Base-by-base conservation (phyloP, 192 early-diverging fungal species). In the Entomortierella beljakovae region DNA sequence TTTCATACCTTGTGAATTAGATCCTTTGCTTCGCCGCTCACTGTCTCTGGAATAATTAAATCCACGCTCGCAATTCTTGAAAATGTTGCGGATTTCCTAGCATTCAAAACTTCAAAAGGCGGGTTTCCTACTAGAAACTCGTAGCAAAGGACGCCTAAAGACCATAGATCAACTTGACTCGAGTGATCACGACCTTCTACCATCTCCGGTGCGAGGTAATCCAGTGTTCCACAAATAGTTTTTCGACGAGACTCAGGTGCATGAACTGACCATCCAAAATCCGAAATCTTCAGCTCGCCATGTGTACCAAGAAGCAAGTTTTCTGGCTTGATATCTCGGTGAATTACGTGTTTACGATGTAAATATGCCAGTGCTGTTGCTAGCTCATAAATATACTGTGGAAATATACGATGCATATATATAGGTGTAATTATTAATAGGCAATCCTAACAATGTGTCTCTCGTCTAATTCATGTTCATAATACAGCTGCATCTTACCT, bases 251-350 rank as follows among this genome's bases (percentile, higher is more conserved):
- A 83, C 56, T 89, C 87, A 18, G 90, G 92, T 32, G 94, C 89
- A 69, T 96, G 93, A 13, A 99, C 96, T 1, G 93, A 94, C 97
- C 97, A 99, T 1, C 97, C 97, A 88, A 99, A 99, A 84, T 99
- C 97, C 16, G 90, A 94, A 76, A 99, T 96, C 66, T 98, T 98
- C 43, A 99, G 84, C 64, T 97, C 93, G 31, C 94, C 96, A 29
- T 93, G 85, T 20, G 89, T 65, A n/a, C 92, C 94, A 25, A 99
- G 76, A 61, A 99, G 79, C 61, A 99, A 69, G 58, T 99, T 99
- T 70, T 98, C 96, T 25, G 96, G 97, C 81, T 99, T 99, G 68
- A 99, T 95, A 68, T 99, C 97, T 52, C 97, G 85, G 68, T 99
- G 97, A 70, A 99, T 97, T 16, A 99, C 93, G 66, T 94, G 83